phyloP scores from a whole-genome alignment of 345 rosid genomes.

The Melaleuca alternifolia region DNA sequence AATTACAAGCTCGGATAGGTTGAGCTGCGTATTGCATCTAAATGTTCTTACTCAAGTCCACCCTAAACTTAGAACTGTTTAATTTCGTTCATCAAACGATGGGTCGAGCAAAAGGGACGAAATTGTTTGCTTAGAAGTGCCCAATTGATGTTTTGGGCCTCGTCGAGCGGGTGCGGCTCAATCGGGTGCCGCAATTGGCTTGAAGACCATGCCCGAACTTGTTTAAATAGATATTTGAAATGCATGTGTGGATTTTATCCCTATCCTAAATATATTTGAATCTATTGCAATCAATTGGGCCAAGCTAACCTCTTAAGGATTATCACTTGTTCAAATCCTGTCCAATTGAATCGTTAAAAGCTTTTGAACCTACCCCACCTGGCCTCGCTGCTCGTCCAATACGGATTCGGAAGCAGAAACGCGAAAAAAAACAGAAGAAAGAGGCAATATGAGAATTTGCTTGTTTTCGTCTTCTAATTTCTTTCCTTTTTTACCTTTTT shows the following conservation, averaged over 20 bases:
- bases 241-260: not conserved
- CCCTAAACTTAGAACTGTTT: not conserved
- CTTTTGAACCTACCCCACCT: not conserved
- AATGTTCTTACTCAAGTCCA: not conserved
- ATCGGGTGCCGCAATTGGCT: not conserved
- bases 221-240: no score
- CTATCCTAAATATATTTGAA: no score
- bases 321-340: not conserved
- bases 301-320: not conserved
- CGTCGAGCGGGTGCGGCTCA: not conserved
- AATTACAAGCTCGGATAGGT: not conserved
- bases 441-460: not conserved
- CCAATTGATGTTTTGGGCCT: not conserved
- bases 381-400: no score
- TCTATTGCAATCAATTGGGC: not conserved
- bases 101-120: not conserved
- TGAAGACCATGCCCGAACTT: no score
- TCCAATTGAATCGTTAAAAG: not conserved
- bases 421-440: no score
- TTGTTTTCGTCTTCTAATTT: no score
- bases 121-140: fast-evolving
- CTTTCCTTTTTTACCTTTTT: no score
- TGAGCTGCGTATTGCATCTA: not conserved
- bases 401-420: not conserved
- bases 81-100: not conserved